A percentile compares a stretch with the other conserved stretches of the same genome.
These are phyloP conservation scores for Cyberlindnera samutprakarnensis DNA, from an alignment of 805 yeast species.

Conservation along the genomic window DNA sequence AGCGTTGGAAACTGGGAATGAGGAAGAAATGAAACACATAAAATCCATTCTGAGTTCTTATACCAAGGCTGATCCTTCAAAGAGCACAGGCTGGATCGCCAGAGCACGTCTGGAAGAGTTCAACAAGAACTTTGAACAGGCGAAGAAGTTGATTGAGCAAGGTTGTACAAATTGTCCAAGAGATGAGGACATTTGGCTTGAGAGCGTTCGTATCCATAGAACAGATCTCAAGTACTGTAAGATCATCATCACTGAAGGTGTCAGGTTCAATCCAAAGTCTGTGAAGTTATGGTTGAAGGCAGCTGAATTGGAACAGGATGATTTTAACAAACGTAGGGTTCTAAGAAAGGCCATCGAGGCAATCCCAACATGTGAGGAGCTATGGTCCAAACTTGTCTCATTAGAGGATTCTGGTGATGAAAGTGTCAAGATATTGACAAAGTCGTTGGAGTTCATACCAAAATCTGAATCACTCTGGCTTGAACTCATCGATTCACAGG, in stretches of 20 bases:
- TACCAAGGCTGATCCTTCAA: constrained; percentile 63
- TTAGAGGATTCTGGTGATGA: constrained; percentile 47
- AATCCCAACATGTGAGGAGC: constrained; percentile 43
- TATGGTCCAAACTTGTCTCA: constrained; percentile 68
- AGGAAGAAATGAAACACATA: constrained; percentile 54
- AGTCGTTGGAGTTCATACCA: constrained; percentile 68
- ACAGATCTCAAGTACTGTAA: constrained; percentile 39
- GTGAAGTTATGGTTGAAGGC: constrained; percentile 71
- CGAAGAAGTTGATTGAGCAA: constrained; percentile 55
- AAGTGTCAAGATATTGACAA: constrained; percentile 44
- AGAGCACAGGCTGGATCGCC: constrained; percentile 80
- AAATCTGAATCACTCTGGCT: constrained; percentile 60
- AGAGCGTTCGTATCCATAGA: constrained; percentile 56
- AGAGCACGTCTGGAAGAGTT: constrained; percentile 72
- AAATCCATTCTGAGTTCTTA: constrained; percentile 58
- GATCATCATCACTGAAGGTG: constrained; percentile 57
- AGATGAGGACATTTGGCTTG: constrained; percentile 77
- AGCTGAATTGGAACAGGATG: constrained; percentile 53
- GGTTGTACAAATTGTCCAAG: constrained; percentile 67
- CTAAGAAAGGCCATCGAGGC: constrained; percentile 66
- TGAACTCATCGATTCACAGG: constrained; percentile 38
- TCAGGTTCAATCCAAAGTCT: constrained; percentile 47
- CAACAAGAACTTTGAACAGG: constrained; percentile 46
- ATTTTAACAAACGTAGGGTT: constrained; percentile 43
- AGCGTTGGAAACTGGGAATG: constrained; percentile 6